phyloP scores from a whole-genome alignment of 257 asterid species.

The Penstemon eatonii region DNA sequence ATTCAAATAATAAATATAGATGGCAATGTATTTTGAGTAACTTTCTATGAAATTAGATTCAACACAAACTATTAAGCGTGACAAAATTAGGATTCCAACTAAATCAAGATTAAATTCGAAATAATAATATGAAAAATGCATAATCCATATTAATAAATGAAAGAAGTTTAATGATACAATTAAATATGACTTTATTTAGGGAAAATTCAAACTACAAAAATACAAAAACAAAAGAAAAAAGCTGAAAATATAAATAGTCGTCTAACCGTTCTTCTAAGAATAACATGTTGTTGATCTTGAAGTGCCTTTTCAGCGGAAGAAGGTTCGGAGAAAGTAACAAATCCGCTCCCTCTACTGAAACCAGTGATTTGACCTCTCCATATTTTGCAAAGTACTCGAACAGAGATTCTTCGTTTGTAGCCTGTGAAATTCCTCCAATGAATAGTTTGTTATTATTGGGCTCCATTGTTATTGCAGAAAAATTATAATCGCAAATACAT shows the following conservation, averaged over 20 bases:
- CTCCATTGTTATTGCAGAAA: background rate
- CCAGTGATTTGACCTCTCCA: conserved; percentile 16
- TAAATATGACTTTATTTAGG: too few relatives aligned
- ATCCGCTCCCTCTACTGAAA: conserved; percentile 20
- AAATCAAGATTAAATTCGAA: too few relatives aligned
- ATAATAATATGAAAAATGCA: too few relatives aligned
- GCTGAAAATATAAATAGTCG: background rate
- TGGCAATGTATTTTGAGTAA: too few relatives aligned
- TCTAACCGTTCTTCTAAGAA: conserved; percentile 19
- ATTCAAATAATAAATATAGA: too few relatives aligned
- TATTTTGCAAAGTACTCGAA: conserved; percentile 11
- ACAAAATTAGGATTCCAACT: too few relatives aligned
- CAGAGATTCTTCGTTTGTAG: conserved; percentile 13
- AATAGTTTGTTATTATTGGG: conserved; percentile 10
- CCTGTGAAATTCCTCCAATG: conserved; percentile 27
- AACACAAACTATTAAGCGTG: too few relatives aligned
- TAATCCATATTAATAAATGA: too few relatives aligned
- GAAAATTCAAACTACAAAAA: background rate
- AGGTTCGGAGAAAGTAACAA: conserved; percentile 19
- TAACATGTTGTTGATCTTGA: conserved; percentile 13
- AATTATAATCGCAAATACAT: background rate
- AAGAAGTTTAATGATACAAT: too few relatives aligned
- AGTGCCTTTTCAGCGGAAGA: background rate
- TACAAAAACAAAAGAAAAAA: background rate
- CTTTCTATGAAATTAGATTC: too few relatives aligned